Conservation (phyloP, 202 grass and related monocot genomes). For the Schoenoplectus triqueter region DNA sequence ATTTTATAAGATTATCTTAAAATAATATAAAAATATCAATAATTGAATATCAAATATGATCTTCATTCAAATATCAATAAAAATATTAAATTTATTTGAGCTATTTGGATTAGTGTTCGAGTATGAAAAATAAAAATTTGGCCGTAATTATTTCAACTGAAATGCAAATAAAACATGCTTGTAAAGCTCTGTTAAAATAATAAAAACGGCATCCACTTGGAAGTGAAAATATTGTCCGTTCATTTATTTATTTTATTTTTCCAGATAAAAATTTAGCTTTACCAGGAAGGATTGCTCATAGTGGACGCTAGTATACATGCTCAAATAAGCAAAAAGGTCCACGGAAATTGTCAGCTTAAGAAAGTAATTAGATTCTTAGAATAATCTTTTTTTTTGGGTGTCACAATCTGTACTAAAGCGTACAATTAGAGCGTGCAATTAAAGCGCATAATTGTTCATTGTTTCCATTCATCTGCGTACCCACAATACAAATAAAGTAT, state of each 20-base stretch:
- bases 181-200: neutral
- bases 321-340: neutral
- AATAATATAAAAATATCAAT: no score
- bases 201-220: neutral
- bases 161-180: neutral
- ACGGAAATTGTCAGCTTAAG: neutral
- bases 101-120: no score
- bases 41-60: no score
- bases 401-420: neutral
- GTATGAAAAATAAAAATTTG: no score
- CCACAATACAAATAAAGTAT: no score
- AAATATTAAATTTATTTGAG: no score
- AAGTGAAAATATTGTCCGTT: neutral
- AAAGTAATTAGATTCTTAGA: constrained; percentile 25
- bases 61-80: no score
- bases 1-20: no score
- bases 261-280: neutral
- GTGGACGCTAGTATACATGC: neutral
- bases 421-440: neutral
- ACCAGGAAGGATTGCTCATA: neutral
- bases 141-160: no score
- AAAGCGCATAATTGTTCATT: neutral
- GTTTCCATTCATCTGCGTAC: neutral
- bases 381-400: neutral
- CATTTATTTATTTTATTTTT: neutral